Percentiles rank a stretch among this genome's conserved stretches.
Conservation (phyloP, 2,329 filamentous ascomycete species). For the Ceratocystis albifundus region DNA sequence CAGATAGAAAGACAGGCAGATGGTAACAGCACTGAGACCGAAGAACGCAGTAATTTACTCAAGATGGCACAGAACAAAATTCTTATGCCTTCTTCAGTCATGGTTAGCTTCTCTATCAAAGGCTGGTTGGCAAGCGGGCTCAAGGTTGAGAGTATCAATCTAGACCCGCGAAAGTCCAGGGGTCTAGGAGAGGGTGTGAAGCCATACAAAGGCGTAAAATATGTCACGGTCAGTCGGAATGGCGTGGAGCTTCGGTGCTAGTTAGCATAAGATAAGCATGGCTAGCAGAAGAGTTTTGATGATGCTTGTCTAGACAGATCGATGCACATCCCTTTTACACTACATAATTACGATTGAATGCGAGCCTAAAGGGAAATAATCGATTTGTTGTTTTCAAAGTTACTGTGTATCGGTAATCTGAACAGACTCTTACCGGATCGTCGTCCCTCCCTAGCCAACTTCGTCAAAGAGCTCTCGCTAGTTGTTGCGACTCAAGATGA, state of each 20-base stretch:
- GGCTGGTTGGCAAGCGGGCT: constrained; percentile 58
- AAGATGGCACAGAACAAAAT: constrained; percentile 57
- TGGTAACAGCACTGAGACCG: neutral
- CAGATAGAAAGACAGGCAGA: neutral
- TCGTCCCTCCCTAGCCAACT: too few relatives aligned
- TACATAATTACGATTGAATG: too few relatives aligned
- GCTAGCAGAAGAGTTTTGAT: too few relatives aligned
- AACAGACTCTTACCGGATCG: too few relatives aligned
- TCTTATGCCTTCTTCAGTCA: constrained; percentile 68
- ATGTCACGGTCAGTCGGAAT: constrained; percentile 63
- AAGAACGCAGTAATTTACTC: constrained; percentile 42
- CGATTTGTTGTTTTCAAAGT: too few relatives aligned
- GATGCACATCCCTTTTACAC: too few relatives aligned
- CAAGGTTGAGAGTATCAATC: constrained; percentile 54
- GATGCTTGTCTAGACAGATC: too few relatives aligned
- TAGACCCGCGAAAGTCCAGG: constrained; percentile 67
- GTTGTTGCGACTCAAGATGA: too few relatives aligned
- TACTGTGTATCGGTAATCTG: too few relatives aligned
- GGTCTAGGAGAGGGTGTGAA: constrained; percentile 80
- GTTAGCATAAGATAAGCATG: too few relatives aligned
- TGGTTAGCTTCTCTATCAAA: constrained; percentile 59
- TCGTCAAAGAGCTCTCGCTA: too few relatives aligned
- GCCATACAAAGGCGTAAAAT: constrained; percentile 97
- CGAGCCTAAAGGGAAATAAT: too few relatives aligned
- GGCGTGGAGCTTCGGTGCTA: constrained; percentile 53